Evolutionary conservation across 495 filamentous ascomycete genomes (phyloP).

Genomic region (Talaromyces wortmannii): DNA sequence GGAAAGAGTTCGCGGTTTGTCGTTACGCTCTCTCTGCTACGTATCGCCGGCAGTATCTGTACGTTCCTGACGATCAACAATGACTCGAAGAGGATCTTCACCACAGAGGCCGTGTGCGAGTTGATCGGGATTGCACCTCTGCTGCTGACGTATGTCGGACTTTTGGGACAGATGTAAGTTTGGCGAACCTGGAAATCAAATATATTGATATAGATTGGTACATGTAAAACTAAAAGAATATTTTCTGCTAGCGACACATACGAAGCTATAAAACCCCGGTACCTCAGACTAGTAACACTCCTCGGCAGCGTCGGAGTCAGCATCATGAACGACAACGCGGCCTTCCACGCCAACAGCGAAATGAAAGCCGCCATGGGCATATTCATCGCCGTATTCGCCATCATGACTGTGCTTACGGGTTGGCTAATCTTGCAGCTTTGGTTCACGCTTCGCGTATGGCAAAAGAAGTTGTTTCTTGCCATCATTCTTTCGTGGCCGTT

Average conservation of each 20-base stretch:
- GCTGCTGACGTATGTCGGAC: slow-evolving; percentile 18
- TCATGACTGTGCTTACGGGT: slow-evolving; percentile 3
- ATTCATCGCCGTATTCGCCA: slow-evolving; percentile 19
- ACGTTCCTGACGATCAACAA: slow-evolving; percentile 14
- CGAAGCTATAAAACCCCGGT: slow-evolving; percentile 7
- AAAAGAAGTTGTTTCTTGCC: slow-evolving; percentile 24
- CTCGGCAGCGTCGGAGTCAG: slow-evolving; percentile 20
- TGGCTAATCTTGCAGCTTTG: slow-evolving; percentile 9
- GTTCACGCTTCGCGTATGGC: neutral
- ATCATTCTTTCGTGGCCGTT: slow-evolving; percentile 17
- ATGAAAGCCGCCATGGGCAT: slow-evolving; percentile 21
- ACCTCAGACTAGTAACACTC: slow-evolving; percentile 7
- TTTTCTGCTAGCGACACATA: slow-evolving; percentile 12
- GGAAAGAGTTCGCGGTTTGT: slow-evolving; percentile 20
- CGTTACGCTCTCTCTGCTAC: slow-evolving; percentile 21
- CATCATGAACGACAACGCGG: neutral
- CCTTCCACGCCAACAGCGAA: slow-evolving; percentile 9
- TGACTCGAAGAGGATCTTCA: slow-evolving; percentile 8
- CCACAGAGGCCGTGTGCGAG: slow-evolving; percentile 17
- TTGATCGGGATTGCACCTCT: slow-evolving; percentile 24
- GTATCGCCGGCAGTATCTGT: slow-evolving; percentile 19
- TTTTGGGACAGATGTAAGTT: slow-evolving; percentile 23
- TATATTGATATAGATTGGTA: too few species aligned
- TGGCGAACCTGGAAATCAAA: too few species aligned
- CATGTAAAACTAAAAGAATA: slow-evolving; percentile 9